These are phyloP conservation scores for Chlamydomonas reinhardtii DNA, from an alignment of 163 green algal species.

Conservation along the genomic window DNA sequence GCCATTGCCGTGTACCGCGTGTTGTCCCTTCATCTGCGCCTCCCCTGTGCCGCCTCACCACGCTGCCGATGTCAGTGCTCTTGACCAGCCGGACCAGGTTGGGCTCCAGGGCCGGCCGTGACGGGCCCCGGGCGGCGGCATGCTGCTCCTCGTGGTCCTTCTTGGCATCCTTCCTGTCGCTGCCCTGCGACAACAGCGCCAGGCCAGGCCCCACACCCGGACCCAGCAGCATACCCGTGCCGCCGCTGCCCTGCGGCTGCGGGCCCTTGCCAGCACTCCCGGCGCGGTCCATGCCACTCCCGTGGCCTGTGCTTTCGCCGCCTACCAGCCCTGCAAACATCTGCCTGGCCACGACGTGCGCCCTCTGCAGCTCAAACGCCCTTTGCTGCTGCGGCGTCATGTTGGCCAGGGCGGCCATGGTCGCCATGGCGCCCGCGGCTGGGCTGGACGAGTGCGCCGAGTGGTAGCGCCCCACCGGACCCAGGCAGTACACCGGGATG, in stretches of 20 bases:
- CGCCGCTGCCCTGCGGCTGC: not conserved
- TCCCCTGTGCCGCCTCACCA: slow-evolving; percentile 1
- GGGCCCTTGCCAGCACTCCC: too few species aligned
- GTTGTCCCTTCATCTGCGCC: too few species aligned
- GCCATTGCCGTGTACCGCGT: too few species aligned
- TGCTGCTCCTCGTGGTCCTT: not conserved
- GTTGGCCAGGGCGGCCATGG: slow-evolving; percentile 37
- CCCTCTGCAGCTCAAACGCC: slow-evolving; percentile 18
- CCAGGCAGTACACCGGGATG: slow-evolving; percentile 61
- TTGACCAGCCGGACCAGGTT: slow-evolving; percentile 31
- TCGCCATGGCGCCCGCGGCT: slow-evolving; percentile 9
- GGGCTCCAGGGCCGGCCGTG: slow-evolving; percentile 15
- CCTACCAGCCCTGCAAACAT: slow-evolving; percentile 7
- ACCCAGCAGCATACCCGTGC: not conserved
- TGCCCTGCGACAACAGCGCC: not conserved
- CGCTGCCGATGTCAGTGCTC: slow-evolving; percentile 32
- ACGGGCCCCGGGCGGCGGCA: too few species aligned
- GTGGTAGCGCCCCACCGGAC: slow-evolving; percentile 48
- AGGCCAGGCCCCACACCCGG: slow-evolving; percentile 11
- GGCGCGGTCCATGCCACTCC: not conserved
- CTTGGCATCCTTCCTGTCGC: slow-evolving; percentile 8
- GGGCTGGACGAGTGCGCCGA: slow-evolving; percentile 2
- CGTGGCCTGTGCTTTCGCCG: not conserved
- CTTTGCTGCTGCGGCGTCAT: slow-evolving; percentile 43
- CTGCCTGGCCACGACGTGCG: slow-evolving; percentile 12